Conservation (phyloP, 495 filamentous ascomycete genomes). For the Hypoxylon trugodes region DNA sequence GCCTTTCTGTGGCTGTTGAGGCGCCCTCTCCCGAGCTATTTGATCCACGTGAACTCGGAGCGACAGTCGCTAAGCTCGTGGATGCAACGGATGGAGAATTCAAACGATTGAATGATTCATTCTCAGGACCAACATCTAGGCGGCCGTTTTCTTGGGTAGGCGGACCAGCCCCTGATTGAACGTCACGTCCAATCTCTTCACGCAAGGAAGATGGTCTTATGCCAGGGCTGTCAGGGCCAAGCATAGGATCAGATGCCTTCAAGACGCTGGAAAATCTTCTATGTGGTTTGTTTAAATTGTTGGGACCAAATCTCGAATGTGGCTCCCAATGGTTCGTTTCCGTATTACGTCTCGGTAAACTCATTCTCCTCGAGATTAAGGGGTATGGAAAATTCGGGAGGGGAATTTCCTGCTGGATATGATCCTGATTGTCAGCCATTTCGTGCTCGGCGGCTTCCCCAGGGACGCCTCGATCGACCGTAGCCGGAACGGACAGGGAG, state of each 20-base stretch:
- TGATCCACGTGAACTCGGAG: constrained; percentile 34
- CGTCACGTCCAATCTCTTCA: constrained; percentile 11
- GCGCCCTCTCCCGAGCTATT: constrained; percentile 47
- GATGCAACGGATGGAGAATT: constrained; percentile 19
- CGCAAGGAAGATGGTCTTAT: constrained; percentile 3
- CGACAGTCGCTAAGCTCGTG: constrained; percentile 25
- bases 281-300: constrained; percentile 28
- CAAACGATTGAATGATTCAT: constrained; percentile 6
- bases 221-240: background rate
- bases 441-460: constrained; percentile 31
- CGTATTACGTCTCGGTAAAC: constrained; percentile 32
- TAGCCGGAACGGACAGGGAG: constrained; percentile 32
- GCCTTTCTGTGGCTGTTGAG: constrained; percentile 47
- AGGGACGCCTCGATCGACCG: constrained; percentile 34
- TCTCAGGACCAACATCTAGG: constrained; percentile 10
- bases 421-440: constrained; percentile 41
- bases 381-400: constrained; percentile 37
- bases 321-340: constrained; percentile 29
- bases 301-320: constrained; percentile 1
- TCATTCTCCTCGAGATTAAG: constrained; percentile 21
- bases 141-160: constrained; percentile 6
- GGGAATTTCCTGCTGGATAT: constrained; percentile 14
- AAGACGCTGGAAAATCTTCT: constrained; percentile 31
- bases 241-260: constrained; percentile 14
- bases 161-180: constrained; percentile 4